Conservation (phyloP, 2,329 filamentous ascomycete species). For the Beauveria medogensis region DNA sequence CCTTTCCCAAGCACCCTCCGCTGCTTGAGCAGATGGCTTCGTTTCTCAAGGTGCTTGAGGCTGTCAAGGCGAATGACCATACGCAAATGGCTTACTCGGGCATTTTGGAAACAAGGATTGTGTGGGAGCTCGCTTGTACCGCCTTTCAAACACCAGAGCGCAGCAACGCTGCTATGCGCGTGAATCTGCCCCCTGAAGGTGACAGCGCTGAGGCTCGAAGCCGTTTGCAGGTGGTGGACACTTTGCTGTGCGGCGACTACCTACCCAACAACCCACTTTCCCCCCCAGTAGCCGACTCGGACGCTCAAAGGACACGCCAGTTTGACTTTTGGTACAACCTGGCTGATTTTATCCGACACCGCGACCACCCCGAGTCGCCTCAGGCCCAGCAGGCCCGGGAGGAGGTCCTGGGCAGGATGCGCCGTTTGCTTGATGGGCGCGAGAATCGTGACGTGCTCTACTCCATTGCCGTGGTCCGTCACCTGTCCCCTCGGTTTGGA, state of each 20-base stretch:
- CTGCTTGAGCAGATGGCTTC: slow-evolving; percentile 60
- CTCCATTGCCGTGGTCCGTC: slow-evolving; percentile 72
- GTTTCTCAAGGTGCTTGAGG: slow-evolving; percentile 50
- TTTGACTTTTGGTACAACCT: slow-evolving; percentile 78
- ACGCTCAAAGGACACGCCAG: slow-evolving; percentile 51
- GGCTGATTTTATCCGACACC: slow-evolving; percentile 53
- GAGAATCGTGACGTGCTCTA: slow-evolving; percentile 90
- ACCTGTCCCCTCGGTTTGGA: slow-evolving; percentile 59
- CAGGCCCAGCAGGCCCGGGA: slow-evolving; percentile 48
- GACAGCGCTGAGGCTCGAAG: slow-evolving; percentile 57
- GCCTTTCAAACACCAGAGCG: slow-evolving; percentile 33
- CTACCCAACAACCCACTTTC: slow-evolving; percentile 50
- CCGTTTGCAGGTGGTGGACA: slow-evolving; percentile 68
- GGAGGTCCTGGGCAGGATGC: slow-evolving; percentile 55
- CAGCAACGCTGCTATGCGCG: slow-evolving; percentile 24
- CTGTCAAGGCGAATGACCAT: slow-evolving; percentile 40
- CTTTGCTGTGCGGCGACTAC: slow-evolving; percentile 64
- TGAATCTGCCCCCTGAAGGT: slow-evolving; percentile 42
- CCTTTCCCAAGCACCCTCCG: slow-evolving; percentile 43
- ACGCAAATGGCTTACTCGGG: slow-evolving; percentile 45
- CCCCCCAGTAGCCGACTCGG: slow-evolving; percentile 39
- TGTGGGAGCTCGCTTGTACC: slow-evolving; percentile 52
- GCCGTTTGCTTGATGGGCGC: slow-evolving; percentile 64
- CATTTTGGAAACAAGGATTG: slow-evolving; percentile 47
- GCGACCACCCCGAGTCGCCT: slow-evolving; percentile 46